These are phyloP conservation scores for Cladosporium colombiae DNA, from an alignment of 2,329 filamentous ascomycete genomes.

Conservation along the genomic window DNA sequence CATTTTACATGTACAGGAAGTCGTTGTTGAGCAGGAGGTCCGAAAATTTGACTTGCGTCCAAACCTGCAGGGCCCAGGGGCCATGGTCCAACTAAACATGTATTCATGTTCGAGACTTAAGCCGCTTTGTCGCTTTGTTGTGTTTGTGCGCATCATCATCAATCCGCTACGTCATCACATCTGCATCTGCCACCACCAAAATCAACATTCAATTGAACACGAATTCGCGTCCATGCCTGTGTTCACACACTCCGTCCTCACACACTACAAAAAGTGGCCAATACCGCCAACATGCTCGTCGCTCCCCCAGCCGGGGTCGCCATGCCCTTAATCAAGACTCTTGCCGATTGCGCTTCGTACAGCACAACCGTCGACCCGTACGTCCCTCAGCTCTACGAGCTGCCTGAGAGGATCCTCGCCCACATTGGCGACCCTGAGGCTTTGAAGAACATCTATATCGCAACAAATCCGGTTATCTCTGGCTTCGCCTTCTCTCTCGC, in stretches of 20 bases:
- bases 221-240: background rate
- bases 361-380: conserved; percentile 73
- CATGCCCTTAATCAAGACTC: conserved; percentile 57
- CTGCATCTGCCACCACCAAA: background rate
- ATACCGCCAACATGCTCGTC: conserved; percentile 21
- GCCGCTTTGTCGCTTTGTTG: background rate
- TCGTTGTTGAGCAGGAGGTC: background rate
- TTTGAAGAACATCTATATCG: conserved; percentile 71
- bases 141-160: background rate
- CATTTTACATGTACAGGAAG: background rate
- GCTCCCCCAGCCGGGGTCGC: conserved; percentile 19
- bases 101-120: background rate
- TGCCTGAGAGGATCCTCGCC: conserved; percentile 51
- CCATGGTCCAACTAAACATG: background rate
- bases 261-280: background rate
- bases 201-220: background rate
- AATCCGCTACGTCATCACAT: background rate
- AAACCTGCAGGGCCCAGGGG: background rate
- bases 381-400: conserved; percentile 62
- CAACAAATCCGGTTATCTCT: conserved; percentile 82
- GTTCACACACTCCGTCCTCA: background rate
- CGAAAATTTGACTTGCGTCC: background rate
- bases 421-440: conserved; percentile 61
- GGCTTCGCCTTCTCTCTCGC: conserved; percentile 71
- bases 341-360: conserved; percentile 77